These are phyloP conservation scores for Trametes cinnabarina DNA, from an alignment of 768 basidiomycete genomes.

Conservation along the genomic window DNA sequence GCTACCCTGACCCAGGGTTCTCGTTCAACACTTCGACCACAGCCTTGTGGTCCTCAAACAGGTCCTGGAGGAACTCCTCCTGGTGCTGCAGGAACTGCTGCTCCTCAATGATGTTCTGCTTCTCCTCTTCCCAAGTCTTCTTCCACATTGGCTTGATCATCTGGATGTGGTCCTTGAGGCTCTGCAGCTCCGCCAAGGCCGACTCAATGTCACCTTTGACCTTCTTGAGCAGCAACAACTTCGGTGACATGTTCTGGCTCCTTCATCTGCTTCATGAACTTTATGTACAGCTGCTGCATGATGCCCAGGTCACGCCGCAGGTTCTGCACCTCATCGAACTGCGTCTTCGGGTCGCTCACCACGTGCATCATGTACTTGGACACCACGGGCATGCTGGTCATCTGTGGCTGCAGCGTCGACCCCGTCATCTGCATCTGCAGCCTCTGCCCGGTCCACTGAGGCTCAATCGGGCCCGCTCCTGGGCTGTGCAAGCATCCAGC, in stretches of 20 bases:
- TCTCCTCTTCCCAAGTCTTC: constrained; percentile 98
- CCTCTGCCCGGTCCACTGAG: constrained; percentile 10
- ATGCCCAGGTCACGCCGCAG: constrained; percentile 89
- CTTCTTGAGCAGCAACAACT: constrained; percentile 62
- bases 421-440: constrained; percentile 61
- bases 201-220: constrained; percentile 71
- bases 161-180: constrained; percentile 79
- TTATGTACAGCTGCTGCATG: constrained; percentile 92
- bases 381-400: constrained; percentile 70
- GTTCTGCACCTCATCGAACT: constrained; percentile 94
- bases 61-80: constrained; percentile 84
- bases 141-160: constrained; percentile 96
- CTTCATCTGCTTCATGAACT: constrained; percentile 93
- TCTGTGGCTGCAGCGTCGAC: constrained; percentile 64
- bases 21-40: constrained; percentile 81
- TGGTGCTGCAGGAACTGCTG: constrained; percentile 93
- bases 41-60: constrained; percentile 90
- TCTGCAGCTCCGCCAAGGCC: constrained; percentile 66
- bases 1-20: too few species aligned
- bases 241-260: constrained; percentile 84
- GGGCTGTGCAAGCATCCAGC: constrained; percentile 25
- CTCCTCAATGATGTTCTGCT: constrained; percentile 96
- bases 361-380: constrained; percentile 74
- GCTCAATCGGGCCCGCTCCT: constrained; percentile 32
- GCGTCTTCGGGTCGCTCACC: constrained; percentile 80